Evolutionary conservation across 371 early-diverging fungal species (phyloP).

Genomic region (Smittium mucronatum): DNA sequence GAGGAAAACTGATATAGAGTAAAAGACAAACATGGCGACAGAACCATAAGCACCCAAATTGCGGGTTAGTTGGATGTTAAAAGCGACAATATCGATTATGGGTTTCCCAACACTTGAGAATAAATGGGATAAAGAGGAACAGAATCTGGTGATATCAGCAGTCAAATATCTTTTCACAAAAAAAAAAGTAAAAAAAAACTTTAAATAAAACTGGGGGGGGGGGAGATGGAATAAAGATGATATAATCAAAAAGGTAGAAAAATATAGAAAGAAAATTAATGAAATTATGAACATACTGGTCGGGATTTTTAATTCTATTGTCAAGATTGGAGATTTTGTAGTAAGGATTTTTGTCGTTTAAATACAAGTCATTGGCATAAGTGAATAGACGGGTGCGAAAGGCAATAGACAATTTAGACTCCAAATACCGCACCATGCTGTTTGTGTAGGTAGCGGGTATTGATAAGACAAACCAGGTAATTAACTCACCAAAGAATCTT

Average conservation of each 20-base stretch:
- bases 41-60: constrained; percentile 68
- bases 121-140: constrained; percentile 55
- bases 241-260: too few species aligned
- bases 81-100: constrained; percentile 64
- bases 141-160: constrained; percentile 76
- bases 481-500: constrained; percentile 48
- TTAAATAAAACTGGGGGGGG: too few species aligned
- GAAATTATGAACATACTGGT: too few species aligned
- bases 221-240: too few species aligned
- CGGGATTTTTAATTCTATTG: constrained; percentile 64
- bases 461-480: constrained; percentile 90
- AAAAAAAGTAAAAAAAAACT: too few species aligned
- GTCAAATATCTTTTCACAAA: too few species aligned
- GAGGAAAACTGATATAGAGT: constrained; percentile 54
- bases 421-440: constrained; percentile 84
- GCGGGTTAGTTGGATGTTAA: constrained; percentile 70
- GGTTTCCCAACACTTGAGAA: constrained; percentile 76
- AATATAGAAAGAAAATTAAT: too few species aligned
- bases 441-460: constrained; percentile 96
- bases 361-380: constrained; percentile 66
- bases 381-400: constrained; percentile 67
- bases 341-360: constrained; percentile 63
- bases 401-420: constrained; percentile 73
- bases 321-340: constrained; percentile 71
- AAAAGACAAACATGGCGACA: constrained; percentile 65